Evolutionary conservation across 495 filamentous ascomycete species (phyloP).

Genomic region (Sporormia fimetaria): DNA sequence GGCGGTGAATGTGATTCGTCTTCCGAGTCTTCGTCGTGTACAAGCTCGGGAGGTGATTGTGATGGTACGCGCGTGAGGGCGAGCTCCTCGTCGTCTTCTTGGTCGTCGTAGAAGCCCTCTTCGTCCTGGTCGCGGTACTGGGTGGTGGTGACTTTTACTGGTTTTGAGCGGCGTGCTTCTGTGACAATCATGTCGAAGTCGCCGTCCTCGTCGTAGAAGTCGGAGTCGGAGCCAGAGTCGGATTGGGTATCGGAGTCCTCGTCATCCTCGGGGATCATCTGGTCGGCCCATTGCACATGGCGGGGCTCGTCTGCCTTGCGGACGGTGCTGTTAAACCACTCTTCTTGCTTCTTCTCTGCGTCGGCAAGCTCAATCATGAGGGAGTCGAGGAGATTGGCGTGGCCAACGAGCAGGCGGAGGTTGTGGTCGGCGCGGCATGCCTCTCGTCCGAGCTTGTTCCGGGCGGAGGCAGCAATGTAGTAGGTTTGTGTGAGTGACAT

Average conservation of each 20-base stretch:
- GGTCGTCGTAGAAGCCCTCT: conserved; percentile 59
- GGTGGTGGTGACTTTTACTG: conserved; percentile 32
- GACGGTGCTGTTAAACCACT: conserved; percentile 95
- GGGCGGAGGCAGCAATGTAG: conserved; percentile 91
- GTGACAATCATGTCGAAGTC: conserved; percentile 32
- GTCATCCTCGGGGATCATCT: conserved; percentile 60
- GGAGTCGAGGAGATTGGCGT: conserved; percentile 94
- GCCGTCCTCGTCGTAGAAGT: conserved; percentile 28
- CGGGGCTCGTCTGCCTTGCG: conserved; percentile 48
- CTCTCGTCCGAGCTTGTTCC: conserved; percentile 86
- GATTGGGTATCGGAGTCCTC: conserved; percentile 43
- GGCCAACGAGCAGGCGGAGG: conserved; percentile 84
- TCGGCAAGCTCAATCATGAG: conserved; percentile 92
- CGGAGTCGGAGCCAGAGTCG: conserved; percentile 28
- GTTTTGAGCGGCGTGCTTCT: conserved; percentile 25
- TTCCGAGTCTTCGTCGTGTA: conserved; percentile 60
- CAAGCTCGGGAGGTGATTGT: conserved; percentile 67
- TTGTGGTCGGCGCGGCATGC: conserved; percentile 85
- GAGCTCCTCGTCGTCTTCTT: conserved; percentile 51
- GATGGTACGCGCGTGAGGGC: conserved; percentile 56
- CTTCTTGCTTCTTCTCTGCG: conserved; percentile 90
- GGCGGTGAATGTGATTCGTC: conserved; percentile 68
- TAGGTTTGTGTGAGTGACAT: conserved; percentile 98
- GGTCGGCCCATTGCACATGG: conserved; percentile 83
- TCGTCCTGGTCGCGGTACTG: conserved; percentile 30